Conservation (phyloP, 2,329 filamentous ascomycete genomes). For the Aspergillus japonicus region DNA sequence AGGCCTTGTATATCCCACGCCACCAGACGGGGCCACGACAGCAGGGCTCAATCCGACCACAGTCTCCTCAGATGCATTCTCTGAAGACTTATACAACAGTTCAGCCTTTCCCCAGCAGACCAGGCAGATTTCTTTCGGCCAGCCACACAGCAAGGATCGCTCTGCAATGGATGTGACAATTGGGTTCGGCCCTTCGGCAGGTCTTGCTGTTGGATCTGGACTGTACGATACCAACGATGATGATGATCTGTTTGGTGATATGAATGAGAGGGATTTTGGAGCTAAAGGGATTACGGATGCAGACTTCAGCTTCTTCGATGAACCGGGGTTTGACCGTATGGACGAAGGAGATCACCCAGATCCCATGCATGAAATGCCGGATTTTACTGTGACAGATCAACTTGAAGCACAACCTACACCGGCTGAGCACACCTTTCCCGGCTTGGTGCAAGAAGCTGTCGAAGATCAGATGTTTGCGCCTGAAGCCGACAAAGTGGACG, state of each 20-base stretch:
- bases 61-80: slow-evolving; percentile 31
- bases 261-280: slow-evolving; percentile 54
- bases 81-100: slow-evolving; percentile 29
- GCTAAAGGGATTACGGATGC: slow-evolving; percentile 59
- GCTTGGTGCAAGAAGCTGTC: slow-evolving; percentile 1
- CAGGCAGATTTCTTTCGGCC: slow-evolving; percentile 16
- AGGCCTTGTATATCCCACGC: slow-evolving; percentile 54
- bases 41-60: slow-evolving; percentile 28
- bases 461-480: background rate
- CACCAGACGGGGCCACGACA: slow-evolving; percentile 49
- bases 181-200: slow-evolving; percentile 26
- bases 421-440: slow-evolving; percentile 7
- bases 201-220: slow-evolving; percentile 37
- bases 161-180: slow-evolving; percentile 23
- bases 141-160: slow-evolving; percentile 12
- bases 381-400: slow-evolving; percentile 15
- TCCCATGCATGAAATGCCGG: slow-evolving; percentile 15
- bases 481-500: slow-evolving; percentile 3
- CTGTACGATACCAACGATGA: slow-evolving; percentile 44
- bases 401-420: slow-evolving; percentile 13
- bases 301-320: slow-evolving; percentile 66
- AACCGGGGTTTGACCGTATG: slow-evolving; percentile 42
- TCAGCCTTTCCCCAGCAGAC: slow-evolving; percentile 19
- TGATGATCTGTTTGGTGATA: slow-evolving; percentile 60
- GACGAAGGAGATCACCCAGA: slow-evolving; percentile 16